A percentile compares a stretch with the other conserved stretches of the same genome.
phyloP scores from a whole-genome alignment of 805 yeast species.

The Wickerhamiella domercqiae region DNA sequence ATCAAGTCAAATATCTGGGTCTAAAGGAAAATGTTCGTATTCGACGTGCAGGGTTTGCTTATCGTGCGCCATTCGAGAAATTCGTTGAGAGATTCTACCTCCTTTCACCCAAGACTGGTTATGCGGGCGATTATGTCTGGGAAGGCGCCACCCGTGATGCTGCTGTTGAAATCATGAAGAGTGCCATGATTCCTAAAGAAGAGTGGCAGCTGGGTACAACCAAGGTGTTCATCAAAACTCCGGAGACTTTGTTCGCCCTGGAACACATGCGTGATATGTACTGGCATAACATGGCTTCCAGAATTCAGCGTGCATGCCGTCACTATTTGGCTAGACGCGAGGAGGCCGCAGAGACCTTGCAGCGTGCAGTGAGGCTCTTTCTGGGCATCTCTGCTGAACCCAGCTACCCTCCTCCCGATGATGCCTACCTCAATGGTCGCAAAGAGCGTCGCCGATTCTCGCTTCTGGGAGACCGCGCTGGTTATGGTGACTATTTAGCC shows the following conservation, averaged over 20 bases:
- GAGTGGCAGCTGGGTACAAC: conserved; percentile 89
- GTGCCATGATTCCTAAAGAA: conserved; percentile 52
- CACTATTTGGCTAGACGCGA: conserved; percentile 62
- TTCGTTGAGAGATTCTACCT: conserved; percentile 89
- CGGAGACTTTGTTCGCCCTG: conserved; percentile 87
- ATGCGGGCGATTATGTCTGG: conserved; percentile 71
- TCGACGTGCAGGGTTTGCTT: conserved; percentile 97
- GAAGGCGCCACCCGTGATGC: conserved; percentile 44
- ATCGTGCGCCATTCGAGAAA: conserved; percentile 89
- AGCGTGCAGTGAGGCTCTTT: conserved; percentile 68
- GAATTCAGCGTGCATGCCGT: conserved; percentile 96
- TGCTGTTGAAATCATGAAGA: conserved; percentile 35
- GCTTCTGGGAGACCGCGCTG: conserved; percentile 72
- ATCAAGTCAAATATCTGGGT: conserved; percentile 91
- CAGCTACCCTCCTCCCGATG: conserved; percentile 27
- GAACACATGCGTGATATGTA: conserved; percentile 94
- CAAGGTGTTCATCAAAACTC: conserved; percentile 88
- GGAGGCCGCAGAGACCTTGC: conserved; percentile 68
- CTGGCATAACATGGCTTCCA: conserved; percentile 97
- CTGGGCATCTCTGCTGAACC: conserved; percentile 78
- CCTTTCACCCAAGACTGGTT: conserved; percentile 75
- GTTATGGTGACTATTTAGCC: conserved; percentile 84
- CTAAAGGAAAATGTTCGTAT: conserved; percentile 93
- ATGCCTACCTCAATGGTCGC: conserved; percentile 36
- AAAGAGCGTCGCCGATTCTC: conserved; percentile 87